A percentile compares a stretch with the other conserved stretches of the same genome.
Conservation (phyloP, 208 protist genomes). For the Herpetomonas tarakana region DNA sequence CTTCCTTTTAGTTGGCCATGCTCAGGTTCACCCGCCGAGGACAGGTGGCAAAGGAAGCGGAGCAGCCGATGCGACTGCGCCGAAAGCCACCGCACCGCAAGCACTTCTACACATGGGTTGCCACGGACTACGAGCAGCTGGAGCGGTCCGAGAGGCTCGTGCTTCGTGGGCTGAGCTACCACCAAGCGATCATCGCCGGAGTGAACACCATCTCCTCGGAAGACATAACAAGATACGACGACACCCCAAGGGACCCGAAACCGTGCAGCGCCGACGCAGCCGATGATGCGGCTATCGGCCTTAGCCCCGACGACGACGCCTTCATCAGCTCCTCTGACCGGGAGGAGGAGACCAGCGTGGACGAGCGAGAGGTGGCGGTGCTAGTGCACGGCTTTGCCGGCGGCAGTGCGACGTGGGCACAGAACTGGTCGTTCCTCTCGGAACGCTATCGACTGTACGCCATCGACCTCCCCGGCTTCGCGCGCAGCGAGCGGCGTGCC, state of each 20-base stretch:
- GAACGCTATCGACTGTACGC: conserved; percentile 43
- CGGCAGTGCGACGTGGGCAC: conserved; percentile 55
- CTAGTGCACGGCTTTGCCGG: conserved; percentile 71
- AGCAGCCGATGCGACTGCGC: not conserved
- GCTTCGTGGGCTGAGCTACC: conserved; percentile 27
- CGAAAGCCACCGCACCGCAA: conserved; percentile 21
- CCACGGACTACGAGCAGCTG: conserved; percentile 30
- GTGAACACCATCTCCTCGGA: conserved; percentile 64
- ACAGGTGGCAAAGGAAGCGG: too few species aligned
- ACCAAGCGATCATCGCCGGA: conserved; percentile 23
- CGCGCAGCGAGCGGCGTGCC: conserved; percentile 33
- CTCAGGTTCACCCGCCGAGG: too few species aligned
- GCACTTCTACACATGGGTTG: conserved; percentile 36
- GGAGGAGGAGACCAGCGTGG: not conserved
- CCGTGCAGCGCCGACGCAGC: not conserved
- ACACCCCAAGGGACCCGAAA: not conserved
- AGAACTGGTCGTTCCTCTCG: conserved; percentile 55
- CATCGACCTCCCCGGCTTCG: conserved; percentile 61
- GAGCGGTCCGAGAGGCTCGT: conserved; percentile 20
- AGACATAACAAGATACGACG: conserved; percentile 20
- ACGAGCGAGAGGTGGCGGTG: conserved; percentile 27
- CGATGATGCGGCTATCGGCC: not conserved
- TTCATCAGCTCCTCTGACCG: not conserved
- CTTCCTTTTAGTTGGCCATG: not conserved
- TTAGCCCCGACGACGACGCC: not conserved